Base-by-base conservation (phyloP, 2,329 filamentous ascomycete genomes). In the Aspergillus sergii region DNA sequence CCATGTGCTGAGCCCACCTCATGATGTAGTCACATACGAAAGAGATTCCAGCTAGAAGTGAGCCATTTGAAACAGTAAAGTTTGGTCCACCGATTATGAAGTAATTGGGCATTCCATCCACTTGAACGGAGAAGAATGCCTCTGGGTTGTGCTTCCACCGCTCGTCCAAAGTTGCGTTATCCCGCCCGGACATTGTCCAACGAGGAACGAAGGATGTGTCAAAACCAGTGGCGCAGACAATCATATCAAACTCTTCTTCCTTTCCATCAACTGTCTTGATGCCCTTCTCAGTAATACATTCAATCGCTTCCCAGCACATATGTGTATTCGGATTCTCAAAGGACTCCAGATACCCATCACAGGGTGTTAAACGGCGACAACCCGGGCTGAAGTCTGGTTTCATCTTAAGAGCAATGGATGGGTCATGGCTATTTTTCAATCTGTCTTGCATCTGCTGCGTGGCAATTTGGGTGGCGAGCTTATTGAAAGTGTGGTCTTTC, bases 291-390 rank as follows among this genome's bases (percentile, higher is more conserved):
- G 73, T 73, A 59, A 81, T 78, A 4, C 69, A 66, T 0, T 67
- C 68, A 16, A 78, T 79, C 26, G 78, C 65, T 39, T 77, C 76
- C 26, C 68, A 68, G 10, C 65, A 61, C 21, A 75, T 60, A 16
- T 62, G 61, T 2, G 77, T 78, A 63, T 81, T 83, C 1, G 73
- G 71, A 21, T 79, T 60, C 9, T 73, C 71, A 6, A 83, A 71
- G 4, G 83, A 81, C 68, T 85, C 81, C 11, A 86, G 78, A 66
- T 83, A 85, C 0, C 83, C 82, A 36, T 81, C 80, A 0, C 83
- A 83, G 1, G 84, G 84, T 0, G 83, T 84, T n/a, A 84, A 66
- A 3, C 83, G 76, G 16, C 82, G 76, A 62, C 83, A 85, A 1
- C 82, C 83, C 1, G 57, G 57, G n/a, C 34, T 45, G 16, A 51